Conservation (phyloP, 208 protist species). For the Trypanosoma melophagium region DNA sequence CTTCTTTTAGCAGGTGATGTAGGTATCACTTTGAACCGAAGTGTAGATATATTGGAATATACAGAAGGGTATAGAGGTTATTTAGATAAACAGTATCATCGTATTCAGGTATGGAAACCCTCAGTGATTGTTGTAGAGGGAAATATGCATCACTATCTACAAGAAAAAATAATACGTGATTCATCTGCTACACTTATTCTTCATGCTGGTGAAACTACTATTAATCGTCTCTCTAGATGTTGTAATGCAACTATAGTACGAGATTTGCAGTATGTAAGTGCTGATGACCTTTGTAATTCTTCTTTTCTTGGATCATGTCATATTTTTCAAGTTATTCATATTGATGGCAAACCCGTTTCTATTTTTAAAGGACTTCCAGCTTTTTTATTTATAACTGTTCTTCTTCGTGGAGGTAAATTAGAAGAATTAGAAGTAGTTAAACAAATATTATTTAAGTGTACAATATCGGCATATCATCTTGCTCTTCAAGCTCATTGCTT, state of each 20-base stretch:
- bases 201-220: conserved; percentile 40
- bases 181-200: conserved; percentile 55
- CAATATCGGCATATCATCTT: conserved; percentile 28
- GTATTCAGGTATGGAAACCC: conserved; percentile 59
- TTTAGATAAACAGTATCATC: conserved; percentile 69
- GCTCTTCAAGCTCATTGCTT: conserved; percentile 29
- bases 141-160: conserved; percentile 80
- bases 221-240: conserved; percentile 48
- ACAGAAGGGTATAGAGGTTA: conserved; percentile 57
- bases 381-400: conserved; percentile 26
- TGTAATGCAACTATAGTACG: conserved; percentile 49
- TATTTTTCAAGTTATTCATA: conserved; percentile 40
- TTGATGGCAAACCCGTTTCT: conserved; percentile 32
- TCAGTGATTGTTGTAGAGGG: conserved; percentile 74
- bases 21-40: conserved; percentile 26
- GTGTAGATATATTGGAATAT: conserved; percentile 52
- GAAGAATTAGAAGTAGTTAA: conserved; percentile 18
- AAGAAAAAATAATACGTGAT: conserved; percentile 41
- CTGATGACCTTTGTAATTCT: conserved; percentile 37
- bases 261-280: conserved; percentile 64
- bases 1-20: conserved; percentile 68
- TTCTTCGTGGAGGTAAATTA: conserved; percentile 23
- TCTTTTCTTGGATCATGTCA: conserved; percentile 46
- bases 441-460: conserved; percentile 18
- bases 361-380: conserved; percentile 24